Evolutionary conservation across 2,329 filamentous ascomycete genomes (phyloP).

Genomic region (Phialophora expanda): DNA sequence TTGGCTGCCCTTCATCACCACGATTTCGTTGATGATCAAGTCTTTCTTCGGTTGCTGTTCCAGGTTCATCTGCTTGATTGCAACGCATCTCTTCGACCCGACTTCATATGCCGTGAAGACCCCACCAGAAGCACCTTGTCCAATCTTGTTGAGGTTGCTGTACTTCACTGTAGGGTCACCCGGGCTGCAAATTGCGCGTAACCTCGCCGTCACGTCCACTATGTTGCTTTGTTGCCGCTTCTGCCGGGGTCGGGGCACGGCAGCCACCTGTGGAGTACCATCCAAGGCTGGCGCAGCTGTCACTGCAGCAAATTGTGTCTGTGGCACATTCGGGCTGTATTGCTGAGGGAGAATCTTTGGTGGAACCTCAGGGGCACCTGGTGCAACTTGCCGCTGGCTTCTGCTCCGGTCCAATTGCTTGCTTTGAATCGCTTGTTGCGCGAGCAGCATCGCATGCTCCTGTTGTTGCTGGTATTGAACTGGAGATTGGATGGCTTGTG

Average conservation of each 20-base stretch:
- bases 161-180: constrained; percentile 90
- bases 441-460: constrained; percentile 79
- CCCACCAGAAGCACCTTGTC: constrained; percentile 93
- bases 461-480: constrained; percentile 71
- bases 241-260: constrained; percentile 63
- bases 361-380: constrained; percentile 57
- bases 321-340: constrained; percentile 39
- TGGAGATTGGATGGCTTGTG: constrained; percentile 45
- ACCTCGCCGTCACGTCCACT: constrained; percentile 78
- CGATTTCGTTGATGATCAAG: constrained; percentile 96
- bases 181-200: constrained; percentile 88
- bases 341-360: constrained; percentile 39
- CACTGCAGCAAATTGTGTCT: constrained; percentile 50
- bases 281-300: constrained; percentile 47
- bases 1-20: constrained; percentile 98
- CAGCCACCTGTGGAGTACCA: constrained; percentile 42
- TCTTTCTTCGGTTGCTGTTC: constrained; percentile 99
- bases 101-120: constrained; percentile 91
- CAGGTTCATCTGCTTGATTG: constrained; percentile 99
- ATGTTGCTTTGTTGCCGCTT: constrained; percentile 76
- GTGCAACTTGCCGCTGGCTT: constrained; percentile 69
- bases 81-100: constrained; percentile 83
- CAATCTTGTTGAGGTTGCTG: constrained; percentile 88
- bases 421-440: constrained; percentile 75
- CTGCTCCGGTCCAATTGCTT: constrained; percentile 72